These are phyloP conservation scores for Elaeis guineensis DNA, from an alignment of 176 grass and related monocot genomes.

Conservation along the genomic window DNA sequence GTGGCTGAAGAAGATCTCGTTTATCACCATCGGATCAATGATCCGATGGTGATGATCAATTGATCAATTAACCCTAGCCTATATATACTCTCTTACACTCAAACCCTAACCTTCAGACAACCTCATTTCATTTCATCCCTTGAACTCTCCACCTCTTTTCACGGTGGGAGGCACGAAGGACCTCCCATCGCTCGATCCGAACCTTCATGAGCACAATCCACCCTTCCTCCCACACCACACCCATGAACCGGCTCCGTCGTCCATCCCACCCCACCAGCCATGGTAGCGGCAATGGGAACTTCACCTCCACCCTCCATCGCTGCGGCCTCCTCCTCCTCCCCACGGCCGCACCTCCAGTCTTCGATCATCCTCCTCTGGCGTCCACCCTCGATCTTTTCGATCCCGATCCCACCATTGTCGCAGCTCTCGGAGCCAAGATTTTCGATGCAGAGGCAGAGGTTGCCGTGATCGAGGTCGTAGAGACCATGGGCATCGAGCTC, in stretches of 20 bases:
- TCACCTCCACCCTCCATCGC: conserved; percentile 7
- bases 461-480: too few species aligned
- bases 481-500: too few species aligned
- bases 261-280: conserved; percentile 22
- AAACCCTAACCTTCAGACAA: too few species aligned
- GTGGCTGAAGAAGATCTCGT: too few species aligned
- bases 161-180: conserved; percentile 41
- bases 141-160: too few species aligned
- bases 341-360: background rate
- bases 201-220: conserved; percentile 60
- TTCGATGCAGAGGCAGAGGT: conserved; percentile 42
- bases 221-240: conserved; percentile 47
- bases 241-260: conserved; percentile 31
- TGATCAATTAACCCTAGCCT: too few species aligned
- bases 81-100: too few species aligned
- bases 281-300: conserved; percentile 33
- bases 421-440: conserved; percentile 63
- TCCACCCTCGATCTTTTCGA: background rate
- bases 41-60: too few species aligned
- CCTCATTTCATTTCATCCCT: too few species aligned
- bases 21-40: too few species aligned
- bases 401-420: conserved; percentile 4
- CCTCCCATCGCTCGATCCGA: conserved; percentile 22
- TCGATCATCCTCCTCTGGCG: background rate
- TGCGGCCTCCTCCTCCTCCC: background rate